Evolutionary conservation across 73 alveolate genomes (phyloP), one percentile per base, ranked within the genome.

Genomic region (Tetrahymena borealis): DNA sequence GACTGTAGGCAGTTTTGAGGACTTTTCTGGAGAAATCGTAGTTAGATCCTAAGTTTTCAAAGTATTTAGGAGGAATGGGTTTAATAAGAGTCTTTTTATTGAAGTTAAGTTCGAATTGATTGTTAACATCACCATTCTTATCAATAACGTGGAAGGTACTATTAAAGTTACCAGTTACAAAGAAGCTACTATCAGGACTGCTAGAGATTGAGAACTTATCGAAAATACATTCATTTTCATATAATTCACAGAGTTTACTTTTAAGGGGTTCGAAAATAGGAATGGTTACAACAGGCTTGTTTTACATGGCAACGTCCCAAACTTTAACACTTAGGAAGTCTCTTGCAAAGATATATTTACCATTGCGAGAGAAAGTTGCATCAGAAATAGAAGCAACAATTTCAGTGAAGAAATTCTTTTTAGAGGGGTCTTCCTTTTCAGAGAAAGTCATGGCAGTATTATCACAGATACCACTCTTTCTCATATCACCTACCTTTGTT

Each of bases 361-460:
- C 95, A 36, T 96, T 93, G 35, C 93, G 91, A 37, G 96, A 79
- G 79, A 96, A 95, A 43, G 93, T 91, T 16, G 97, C 98, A 40
- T 95, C 92, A 18, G 97, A 94, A 7, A 96, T 96, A 15, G 97
- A 93, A 37, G 96, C 96, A 37, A 96, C 96, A 36, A 96, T 95
- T 78, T 96, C 98, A 20, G 98, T 95, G 91, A 96, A 96, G 95
- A 96, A 96, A 78, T 96, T 96, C 96, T 94, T 95, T 77, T 95
- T 92, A 13, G 98, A 91, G 38, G 98, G 97, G 90, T 96, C 97
- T 91, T 95, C 98, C 79, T 94, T 94, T 39, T 95, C 94, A 91
- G 94, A 90, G 94, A 91, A 94, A 16, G 94, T 90, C 39, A 94
- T 78, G 37, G 97, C 95, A 38, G 96, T 95, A 40, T 95, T 96